Percentiles rank a stretch among this genome's conserved stretches.
Conservation (phyloP, 2,329 filamentous ascomycete genomes). For the Aspergillus awamori region DNA sequence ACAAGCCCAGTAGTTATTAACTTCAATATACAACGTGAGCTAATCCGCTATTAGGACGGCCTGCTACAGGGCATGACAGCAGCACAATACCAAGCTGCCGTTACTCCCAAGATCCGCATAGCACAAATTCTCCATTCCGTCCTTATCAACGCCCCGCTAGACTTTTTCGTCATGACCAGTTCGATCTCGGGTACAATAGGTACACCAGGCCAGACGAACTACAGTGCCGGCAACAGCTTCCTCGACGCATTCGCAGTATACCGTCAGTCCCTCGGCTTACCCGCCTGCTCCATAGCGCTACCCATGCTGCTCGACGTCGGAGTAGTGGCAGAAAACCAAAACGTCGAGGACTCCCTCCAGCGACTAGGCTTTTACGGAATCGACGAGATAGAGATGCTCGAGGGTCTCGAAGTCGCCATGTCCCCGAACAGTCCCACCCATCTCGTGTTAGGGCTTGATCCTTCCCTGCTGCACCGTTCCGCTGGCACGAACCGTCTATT, state of each 20-base stretch:
- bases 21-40: too few relatives aligned
- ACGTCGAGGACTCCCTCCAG: constrained; percentile 39
- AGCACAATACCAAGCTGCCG: not conserved
- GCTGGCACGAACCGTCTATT: not conserved
- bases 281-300: constrained; percentile 28
- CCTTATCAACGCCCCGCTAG: not conserved
- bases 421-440: not conserved
- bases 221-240: not conserved
- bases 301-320: constrained; percentile 9
- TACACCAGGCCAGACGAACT: not conserved
- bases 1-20: too few relatives aligned
- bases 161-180: not conserved
- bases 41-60: not conserved
- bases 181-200: not conserved
- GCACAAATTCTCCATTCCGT: not conserved
- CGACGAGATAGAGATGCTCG: constrained; percentile 36
- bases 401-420: constrained; percentile 27
- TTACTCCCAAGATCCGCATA: not conserved
- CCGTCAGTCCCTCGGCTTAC: not conserved
- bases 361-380: constrained; percentile 42
- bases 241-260: not conserved
- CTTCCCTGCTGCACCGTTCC: not conserved
- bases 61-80: not conserved
- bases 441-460: constrained; percentile 3
- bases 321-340: constrained; percentile 32